Base-by-base conservation (phyloP, 176 grass and related monocot species). In the Eremochloa ophiuroides region DNA sequence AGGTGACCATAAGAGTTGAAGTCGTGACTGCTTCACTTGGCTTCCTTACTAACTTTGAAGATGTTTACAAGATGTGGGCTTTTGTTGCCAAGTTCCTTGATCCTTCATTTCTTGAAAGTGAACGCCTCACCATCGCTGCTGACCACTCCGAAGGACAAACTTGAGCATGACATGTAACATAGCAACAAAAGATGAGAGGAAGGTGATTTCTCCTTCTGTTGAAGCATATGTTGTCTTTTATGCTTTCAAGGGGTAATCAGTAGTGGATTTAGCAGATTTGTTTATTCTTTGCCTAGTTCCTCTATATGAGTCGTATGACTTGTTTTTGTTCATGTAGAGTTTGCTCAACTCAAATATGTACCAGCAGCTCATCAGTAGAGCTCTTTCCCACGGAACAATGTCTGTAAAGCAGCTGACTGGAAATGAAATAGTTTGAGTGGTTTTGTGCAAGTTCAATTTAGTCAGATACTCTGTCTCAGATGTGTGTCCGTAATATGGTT, bases 11-110 rank as follows among this genome's bases (percentile, higher is more conserved):
- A 69, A 87, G 86, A 85, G 87, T 95, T 88, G 96, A 93, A 89
- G 96, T 99, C 74, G 91, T 95, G 59, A 99, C 93, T 66, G 96
- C 96, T 82, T 91, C 93, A 1, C 89, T 99, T 86, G 96, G 96
- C 18, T 95, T 95, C 84, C 93, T 99, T 59, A 95, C 96, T 23
- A 95, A 95, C 73, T 99, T 99, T 72, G 93, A 99, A 87, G 96
- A 99, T 83, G 93, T 99, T 77, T 99, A 99, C 88, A 91, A 66
- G 43, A 95, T 99, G 93, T 99, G 93, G 96, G 96, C 84, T 82
- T 99, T 99, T 86, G 77, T 99, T 74, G 93, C 97, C 59, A 96
- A 93, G 87, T 99, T 99, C 82, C 58, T 99, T 41, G 84, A 95
- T 85, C 76, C 88, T 83, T 85, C 88, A 18, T 99, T 93, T 80